Base-by-base conservation (phyloP, 2,329 filamentous ascomycete genomes). In the Aspergillus caelatus region DNA sequence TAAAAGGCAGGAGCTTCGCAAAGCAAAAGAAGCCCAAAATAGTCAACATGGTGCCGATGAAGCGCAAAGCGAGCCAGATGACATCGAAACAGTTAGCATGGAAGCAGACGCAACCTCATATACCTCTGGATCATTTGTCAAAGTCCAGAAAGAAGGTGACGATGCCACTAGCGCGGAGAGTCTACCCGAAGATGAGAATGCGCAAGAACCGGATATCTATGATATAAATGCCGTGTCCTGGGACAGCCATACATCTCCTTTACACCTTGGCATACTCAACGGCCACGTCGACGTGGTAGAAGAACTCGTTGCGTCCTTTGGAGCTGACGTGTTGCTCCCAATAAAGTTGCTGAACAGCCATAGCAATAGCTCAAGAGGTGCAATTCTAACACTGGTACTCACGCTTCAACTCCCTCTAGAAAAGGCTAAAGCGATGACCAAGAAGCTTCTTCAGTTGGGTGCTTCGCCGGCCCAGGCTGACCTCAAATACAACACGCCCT, bases 211-310 rank as follows among this genome's bases (percentile, higher is more conserved):
- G 0, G 92, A 96, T 75, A 85, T 94, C 58, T 94, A 91, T 74
- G 88, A 95, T 68, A 84, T 94, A 64, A 89, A 96, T 67, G 85
- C 90, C 1, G 74, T 91, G n/a, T 87, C 91, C 1, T 96, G 93
- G 93, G 92, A 96, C 70, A 85, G 84, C 6, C 87, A 89, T 5
- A 86, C 88, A 62, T 91, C 90, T 14, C 88, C 93, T 1, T 82
- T 96, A 6, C 93, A 96, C 74, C 83, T 93, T 32, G 93, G 93
- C 9, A 93, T 96, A 64, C 75, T 91, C 1, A 86, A 87, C 64
- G 92, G 91, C 0, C 89, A 94, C 67, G 80, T 85, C 30, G 84
- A 90, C 4, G 85, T 88, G 12, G 91, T 94, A 16, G 86, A 89
- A 62, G 76, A 87, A 28, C 84, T 96, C 8, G 90, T 91, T 58